These are phyloP conservation scores for Aspergillus oerlinghausenensis DNA, from an alignment of 2,329 filamentous ascomycete species.

Conservation along the genomic window DNA sequence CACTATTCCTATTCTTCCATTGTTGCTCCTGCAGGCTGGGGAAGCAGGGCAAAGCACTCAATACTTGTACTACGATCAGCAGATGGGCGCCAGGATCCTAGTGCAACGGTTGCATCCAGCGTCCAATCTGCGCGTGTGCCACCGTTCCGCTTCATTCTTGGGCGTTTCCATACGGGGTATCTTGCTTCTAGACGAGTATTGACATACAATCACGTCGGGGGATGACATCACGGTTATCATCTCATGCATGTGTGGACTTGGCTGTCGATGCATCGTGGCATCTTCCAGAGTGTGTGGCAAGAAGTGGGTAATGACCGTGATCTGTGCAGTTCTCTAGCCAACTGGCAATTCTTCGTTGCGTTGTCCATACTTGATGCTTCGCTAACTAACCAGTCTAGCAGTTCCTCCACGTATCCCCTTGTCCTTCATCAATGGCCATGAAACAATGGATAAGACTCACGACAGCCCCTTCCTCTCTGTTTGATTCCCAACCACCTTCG, in stretches of 20 bases:
- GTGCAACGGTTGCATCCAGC: slow-evolving; percentile 14
- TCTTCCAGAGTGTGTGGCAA: neutral
- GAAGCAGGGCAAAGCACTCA: neutral
- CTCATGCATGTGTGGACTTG: neutral
- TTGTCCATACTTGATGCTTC: neutral
- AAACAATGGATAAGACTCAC: neutral
- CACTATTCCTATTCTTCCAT: neutral
- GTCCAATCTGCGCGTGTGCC: slow-evolving; percentile 8
- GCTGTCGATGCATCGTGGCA: neutral
- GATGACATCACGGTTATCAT: neutral
- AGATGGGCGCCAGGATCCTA: slow-evolving; percentile 1
- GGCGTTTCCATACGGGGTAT: neutral
- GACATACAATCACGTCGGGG: neutral
- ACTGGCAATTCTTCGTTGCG: too few species aligned
- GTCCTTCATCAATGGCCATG: neutral
- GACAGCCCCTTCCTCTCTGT: neutral
- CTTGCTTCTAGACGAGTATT: neutral
- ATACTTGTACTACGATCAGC: neutral
- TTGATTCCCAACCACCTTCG: neutral
- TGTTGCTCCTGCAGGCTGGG: neutral
- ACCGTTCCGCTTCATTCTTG: slow-evolving; percentile 3
- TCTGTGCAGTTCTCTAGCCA: too few species aligned
- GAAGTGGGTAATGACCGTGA: neutral
- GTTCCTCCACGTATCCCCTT: neutral
- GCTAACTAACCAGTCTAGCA: neutral